A percentile compares a stretch with the other conserved stretches of the same genome.
Evolutionary conservation across 2,329 filamentous ascomycete genomes (phyloP).

Genomic region (Diatrype stigma): DNA sequence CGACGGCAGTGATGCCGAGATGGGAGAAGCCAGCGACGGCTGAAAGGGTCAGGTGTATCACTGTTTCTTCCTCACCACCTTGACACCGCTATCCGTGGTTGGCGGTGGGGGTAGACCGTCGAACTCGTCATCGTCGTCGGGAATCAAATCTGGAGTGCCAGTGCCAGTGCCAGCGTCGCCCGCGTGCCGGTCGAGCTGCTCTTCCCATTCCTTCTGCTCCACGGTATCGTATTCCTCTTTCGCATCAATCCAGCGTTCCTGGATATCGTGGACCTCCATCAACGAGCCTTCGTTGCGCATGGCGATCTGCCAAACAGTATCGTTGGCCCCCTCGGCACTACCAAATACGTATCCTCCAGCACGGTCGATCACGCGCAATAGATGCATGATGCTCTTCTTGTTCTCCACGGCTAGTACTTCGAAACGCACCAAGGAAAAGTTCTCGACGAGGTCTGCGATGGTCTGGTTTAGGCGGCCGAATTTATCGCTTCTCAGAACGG

Average conservation of each 20-base stretch:
- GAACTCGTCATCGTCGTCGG: conserved; percentile 39
- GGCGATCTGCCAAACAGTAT: conserved; percentile 94
- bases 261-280: conserved; percentile 83
- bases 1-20: conserved; percentile 37
- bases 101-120: conserved; percentile 48
- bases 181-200: conserved; percentile 57
- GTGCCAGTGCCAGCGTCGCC: conserved; percentile 29
- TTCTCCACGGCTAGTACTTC: conserved; percentile 95
- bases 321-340: conserved; percentile 83
- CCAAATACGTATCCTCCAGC: conserved; percentile 93
- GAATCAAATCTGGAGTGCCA: conserved; percentile 29
- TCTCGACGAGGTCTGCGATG: conserved; percentile 80
- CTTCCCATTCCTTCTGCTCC: conserved; percentile 71
- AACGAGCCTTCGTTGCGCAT: conserved; percentile 72
- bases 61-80: conserved; percentile 62
- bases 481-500: conserved; percentile 65
- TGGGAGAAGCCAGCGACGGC: conserved; percentile 23
- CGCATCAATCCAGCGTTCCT: conserved; percentile 91
- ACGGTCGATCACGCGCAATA: conserved; percentile 84
- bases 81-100: conserved; percentile 59
- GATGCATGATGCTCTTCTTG: conserved; percentile 92
- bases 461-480: conserved; percentile 83
- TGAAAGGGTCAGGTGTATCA: conserved; percentile 35
- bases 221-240: conserved; percentile 82
- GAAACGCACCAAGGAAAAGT: conserved; percentile 85